Base-by-base conservation (phyloP, 805 yeast species). In the Ogataea zsoltii region DNA sequence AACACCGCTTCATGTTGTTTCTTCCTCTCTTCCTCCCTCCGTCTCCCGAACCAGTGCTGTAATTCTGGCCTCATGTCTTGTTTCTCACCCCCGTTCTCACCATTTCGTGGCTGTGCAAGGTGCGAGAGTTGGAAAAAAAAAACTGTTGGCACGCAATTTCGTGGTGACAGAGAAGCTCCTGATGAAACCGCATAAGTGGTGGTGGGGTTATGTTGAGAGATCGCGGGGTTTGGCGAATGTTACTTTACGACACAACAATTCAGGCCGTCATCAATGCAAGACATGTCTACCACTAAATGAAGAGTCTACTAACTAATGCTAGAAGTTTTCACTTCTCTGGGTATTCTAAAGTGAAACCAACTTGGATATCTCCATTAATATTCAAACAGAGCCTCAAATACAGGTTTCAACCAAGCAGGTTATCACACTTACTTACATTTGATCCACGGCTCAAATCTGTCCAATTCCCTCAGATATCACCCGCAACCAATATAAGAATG, bases 401-500 rank as follows among this genome's bases (percentile, higher is more conserved):
- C 41, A 38, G 18, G 28, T 33, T 15, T 11, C n/a, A 21, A 6
- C n/a, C 28, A 11, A 25, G 21, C 18, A 38, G 33, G 16, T 25
- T 34, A 6, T 19, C 33, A 29, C 25, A 32, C 5, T 12, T 25
- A 25, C 25, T 25, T 16, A 23, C 19, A n/a, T 14, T 25, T 15
- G 19, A 35, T 19, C 14, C 30, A 25, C 38, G 38, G 10, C 14
- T 15, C 15, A 35, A 5, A 6, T 14, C 38, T 15, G 23, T 28
- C 25, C 38, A n/a, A 35, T 12, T 28, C 11, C 11, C 14, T 7
- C 31, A 28, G 14, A n/a, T 28, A 12, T 25, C 38, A 25, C 15
- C 31, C 30, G 18, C 21, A 14, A 14, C 45, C 31, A 41, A 38
- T 38, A 17, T 35, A 41, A 51, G 46, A 29, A 57, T 55, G 61